phyloP scores from a whole-genome alignment of 768 basidiomycete genomes.

The Calocybe gangraenosa region DNA sequence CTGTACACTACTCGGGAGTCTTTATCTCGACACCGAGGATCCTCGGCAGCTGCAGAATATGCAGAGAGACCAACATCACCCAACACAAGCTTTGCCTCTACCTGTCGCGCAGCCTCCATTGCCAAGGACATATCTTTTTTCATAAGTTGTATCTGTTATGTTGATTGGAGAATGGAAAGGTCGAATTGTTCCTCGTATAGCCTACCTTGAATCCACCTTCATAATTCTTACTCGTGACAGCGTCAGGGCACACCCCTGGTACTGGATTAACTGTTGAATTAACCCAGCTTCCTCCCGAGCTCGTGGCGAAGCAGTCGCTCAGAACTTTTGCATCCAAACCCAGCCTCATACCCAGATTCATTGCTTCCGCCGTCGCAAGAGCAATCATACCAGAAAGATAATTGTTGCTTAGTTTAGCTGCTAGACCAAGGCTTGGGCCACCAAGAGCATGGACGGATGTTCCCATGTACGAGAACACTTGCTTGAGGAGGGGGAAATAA shows the following conservation, averaged over 20 bases:
- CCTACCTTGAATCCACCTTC: slow-evolving; percentile 40
- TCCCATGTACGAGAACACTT: slow-evolving; percentile 31
- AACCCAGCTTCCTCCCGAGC: slow-evolving; percentile 37
- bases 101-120: slow-evolving; percentile 30
- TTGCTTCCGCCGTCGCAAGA: slow-evolving; percentile 38
- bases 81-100: slow-evolving; percentile 35
- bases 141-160: slow-evolving; percentile 36
- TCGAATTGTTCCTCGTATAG: background rate
- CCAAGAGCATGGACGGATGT: slow-evolving; percentile 32
- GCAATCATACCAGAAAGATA: slow-evolving; percentile 39
- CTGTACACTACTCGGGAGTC: slow-evolving; percentile 38
- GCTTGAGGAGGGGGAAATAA: slow-evolving; percentile 26
- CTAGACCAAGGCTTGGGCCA: slow-evolving; percentile 36
- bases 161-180: background rate
- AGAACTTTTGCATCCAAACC: slow-evolving; percentile 36
- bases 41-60: slow-evolving; percentile 34
- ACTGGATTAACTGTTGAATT: slow-evolving; percentile 40
- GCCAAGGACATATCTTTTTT: slow-evolving; percentile 41
- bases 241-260: slow-evolving; percentile 39
- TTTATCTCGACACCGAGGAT: slow-evolving; percentile 32
- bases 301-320: slow-evolving; percentile 33
- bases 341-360: slow-evolving; percentile 42
- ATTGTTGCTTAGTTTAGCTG: slow-evolving; percentile 42
- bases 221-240: slow-evolving; percentile 37
- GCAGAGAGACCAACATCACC: slow-evolving; percentile 33